Evolutionary conservation across 2,329 filamentous ascomycete genomes (phyloP).

Genomic region (Claviceps arundinis): DNA sequence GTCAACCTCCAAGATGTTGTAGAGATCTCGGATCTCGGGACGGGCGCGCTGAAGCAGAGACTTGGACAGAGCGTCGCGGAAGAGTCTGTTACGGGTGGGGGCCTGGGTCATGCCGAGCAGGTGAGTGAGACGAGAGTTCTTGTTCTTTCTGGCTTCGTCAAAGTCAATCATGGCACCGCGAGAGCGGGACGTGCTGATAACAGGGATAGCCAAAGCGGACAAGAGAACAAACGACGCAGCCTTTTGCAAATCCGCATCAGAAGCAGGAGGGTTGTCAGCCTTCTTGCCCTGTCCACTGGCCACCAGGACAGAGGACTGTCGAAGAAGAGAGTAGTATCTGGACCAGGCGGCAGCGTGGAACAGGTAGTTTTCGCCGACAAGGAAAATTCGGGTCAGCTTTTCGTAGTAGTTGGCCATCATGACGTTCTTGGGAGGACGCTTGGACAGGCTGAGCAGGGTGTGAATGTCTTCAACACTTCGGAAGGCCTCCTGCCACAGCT

Average conservation of each 20-base stretch:
- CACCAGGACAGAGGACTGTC: conserved; percentile 73
- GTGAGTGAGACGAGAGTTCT: conserved; percentile 94
- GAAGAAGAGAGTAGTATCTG: conserved; percentile 90
- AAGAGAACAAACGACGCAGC: conserved; percentile 91
- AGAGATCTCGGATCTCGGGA: conserved; percentile 90
- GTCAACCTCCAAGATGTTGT: conserved; percentile 97
- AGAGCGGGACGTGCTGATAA: conserved; percentile 96
- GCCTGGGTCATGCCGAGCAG: conserved; percentile 84
- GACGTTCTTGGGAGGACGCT: conserved; percentile 93
- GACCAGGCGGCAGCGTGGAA: conserved; percentile 98
- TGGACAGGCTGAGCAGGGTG: conserved; percentile 92
- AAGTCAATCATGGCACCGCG: conserved; percentile 93
- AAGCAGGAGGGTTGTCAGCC: conserved; percentile 82
- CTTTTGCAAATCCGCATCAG: conserved; percentile 83
- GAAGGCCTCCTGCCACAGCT: conserved; percentile 99
- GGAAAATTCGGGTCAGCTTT: conserved; percentile 95
- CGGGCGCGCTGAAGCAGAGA: conserved; percentile 83
- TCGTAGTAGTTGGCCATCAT: conserved; percentile 99
- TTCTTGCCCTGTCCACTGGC: conserved; percentile 80
- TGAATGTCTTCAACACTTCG: conserved; percentile 98
- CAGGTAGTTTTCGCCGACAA: conserved; percentile 97
- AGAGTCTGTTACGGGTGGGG: conserved; percentile 77
- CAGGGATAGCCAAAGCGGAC: conserved; percentile 91
- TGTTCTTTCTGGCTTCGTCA: conserved; percentile 94
- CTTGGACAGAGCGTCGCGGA: conserved; percentile 94